Percentiles rank a stretch among this genome's conserved stretches.
These are phyloP conservation scores for Torulaspora gathmanii DNA, from an alignment of 805 yeast genomes.

Conservation along the genomic window DNA sequence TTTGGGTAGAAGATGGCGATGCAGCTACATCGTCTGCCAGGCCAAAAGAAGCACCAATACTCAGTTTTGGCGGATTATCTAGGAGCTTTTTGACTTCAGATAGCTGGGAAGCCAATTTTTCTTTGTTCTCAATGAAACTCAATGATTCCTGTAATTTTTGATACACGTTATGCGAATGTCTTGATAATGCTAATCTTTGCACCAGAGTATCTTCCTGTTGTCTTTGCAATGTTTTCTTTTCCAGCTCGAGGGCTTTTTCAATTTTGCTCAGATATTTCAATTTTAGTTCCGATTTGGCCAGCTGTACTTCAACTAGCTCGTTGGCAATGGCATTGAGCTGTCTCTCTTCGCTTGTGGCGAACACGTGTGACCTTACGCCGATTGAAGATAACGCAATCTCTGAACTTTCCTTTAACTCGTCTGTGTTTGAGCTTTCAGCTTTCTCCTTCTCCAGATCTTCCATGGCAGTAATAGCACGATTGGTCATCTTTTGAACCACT, in stretches of 20 bases:
- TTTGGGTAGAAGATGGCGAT: constrained; percentile 12
- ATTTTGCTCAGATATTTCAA: constrained; percentile 52
- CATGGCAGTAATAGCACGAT: constrained; percentile 44
- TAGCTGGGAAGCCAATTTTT: constrained; percentile 17
- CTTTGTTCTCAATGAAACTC: constrained; percentile 21
- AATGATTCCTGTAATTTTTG: constrained; percentile 34
- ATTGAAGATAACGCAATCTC: constrained; percentile 67
- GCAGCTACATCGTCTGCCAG: constrained; percentile 17
- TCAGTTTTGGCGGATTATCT: constrained; percentile 32
- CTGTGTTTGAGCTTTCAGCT: not conserved
- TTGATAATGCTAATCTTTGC: constrained; percentile 62
- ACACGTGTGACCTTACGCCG: constrained; percentile 74
- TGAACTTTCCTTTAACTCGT: constrained; percentile 52
- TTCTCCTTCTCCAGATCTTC: constrained; percentile 12
- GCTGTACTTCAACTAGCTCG: constrained; percentile 55
- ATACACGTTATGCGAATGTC: constrained; percentile 49
- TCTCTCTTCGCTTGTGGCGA: constrained; percentile 76
- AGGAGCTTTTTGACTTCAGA: constrained; percentile 28
- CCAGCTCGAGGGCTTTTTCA: constrained; percentile 62
- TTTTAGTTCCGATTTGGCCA: constrained; percentile 62
- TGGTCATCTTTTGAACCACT: constrained; percentile 77
- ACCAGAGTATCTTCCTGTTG: constrained; percentile 64
- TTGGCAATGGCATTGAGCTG: constrained; percentile 60
- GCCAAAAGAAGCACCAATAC: constrained; percentile 30
- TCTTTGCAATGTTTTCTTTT: constrained; percentile 52